These are phyloP conservation scores for Sporothrix inflata DNA, from an alignment of 2,329 filamentous ascomycete species.

Conservation along the genomic window DNA sequence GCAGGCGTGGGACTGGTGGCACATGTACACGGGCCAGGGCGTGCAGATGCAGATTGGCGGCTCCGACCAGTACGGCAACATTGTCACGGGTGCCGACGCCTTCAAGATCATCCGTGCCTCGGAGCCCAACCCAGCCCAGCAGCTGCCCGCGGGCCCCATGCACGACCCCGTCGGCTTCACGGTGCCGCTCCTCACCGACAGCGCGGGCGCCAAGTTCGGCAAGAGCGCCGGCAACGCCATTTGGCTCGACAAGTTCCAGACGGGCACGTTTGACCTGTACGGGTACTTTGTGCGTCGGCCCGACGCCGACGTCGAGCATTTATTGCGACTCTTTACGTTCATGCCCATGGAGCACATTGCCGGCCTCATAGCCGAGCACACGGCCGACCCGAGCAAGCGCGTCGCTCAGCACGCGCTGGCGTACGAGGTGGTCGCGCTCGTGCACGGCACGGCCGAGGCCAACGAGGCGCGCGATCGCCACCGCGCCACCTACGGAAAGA, in stretches of 20 bases:
- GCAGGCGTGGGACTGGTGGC: constrained; percentile 97
- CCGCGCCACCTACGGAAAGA: constrained; percentile 49
- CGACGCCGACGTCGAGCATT: constrained; percentile 78
- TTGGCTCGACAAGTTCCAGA: constrained; percentile 85
- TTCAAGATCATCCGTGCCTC: constrained; percentile 72
- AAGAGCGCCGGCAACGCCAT: constrained; percentile 93
- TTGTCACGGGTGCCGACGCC: constrained; percentile 83
- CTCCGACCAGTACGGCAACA: constrained; percentile 96
- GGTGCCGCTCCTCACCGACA: constrained; percentile 83
- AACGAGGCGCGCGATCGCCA: constrained; percentile 62
- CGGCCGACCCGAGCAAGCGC: constrained; percentile 68
- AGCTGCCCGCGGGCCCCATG: constrained; percentile 48
- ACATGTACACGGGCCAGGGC: constrained; percentile 68
- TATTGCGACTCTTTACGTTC: constrained; percentile 91
- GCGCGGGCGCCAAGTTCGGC: constrained; percentile 86
- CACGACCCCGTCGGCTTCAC: constrained; percentile 81
- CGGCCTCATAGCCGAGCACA: constrained; percentile 69
- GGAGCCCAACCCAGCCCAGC: constrained; percentile 50
- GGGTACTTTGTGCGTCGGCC: constrained; percentile 84
- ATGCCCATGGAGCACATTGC: constrained; percentile 71
- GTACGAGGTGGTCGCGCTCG: constrained; percentile 76
- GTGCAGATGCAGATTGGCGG: constrained; percentile 90
- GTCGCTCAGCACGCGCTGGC: constrained; percentile 83
- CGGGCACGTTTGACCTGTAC: constrained; percentile 83
- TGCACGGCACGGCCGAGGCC: constrained; percentile 72